Evolutionary conservation across 140 eudicot species (phyloP).

Genomic region (Bidens hawaiensis): DNA sequence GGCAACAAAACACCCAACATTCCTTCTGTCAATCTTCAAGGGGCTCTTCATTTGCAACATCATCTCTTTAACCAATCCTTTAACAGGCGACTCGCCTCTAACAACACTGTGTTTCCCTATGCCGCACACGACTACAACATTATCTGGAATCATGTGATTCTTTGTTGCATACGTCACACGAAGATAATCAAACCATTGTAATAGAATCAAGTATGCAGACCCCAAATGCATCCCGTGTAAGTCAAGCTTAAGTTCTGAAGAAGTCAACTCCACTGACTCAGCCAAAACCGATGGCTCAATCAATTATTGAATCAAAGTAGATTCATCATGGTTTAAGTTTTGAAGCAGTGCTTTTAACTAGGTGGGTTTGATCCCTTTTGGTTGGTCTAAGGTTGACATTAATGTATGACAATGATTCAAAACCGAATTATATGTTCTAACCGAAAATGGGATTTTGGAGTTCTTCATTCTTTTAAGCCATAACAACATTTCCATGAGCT

Average conservation of each 20-base stretch:
- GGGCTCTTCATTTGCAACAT: conserved; percentile 54
- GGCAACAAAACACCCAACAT: conserved; percentile 69
- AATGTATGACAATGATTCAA: conserved; percentile 62
- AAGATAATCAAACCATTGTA: conserved; percentile 68
- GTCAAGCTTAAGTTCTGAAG: conserved; percentile 66
- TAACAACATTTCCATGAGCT: conserved; percentile 46
- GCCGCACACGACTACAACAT: conserved; percentile 67
- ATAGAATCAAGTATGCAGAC: conserved; percentile 52
- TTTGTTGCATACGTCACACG: conserved; percentile 26
- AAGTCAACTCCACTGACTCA: conserved; percentile 47
- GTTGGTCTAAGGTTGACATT: conserved; percentile 41
- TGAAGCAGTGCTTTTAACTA: conserved; percentile 45
- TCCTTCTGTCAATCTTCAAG: conserved; percentile 62
- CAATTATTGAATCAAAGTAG: conserved; percentile 45
- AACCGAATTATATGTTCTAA: conserved; percentile 73
- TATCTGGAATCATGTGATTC: conserved; percentile 35
- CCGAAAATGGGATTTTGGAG: conserved; percentile 35
- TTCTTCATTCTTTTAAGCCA: conserved; percentile 64
- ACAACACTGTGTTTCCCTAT: conserved; percentile 63
- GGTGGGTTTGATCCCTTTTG: conserved; percentile 40
- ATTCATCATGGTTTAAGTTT: conserved; percentile 37
- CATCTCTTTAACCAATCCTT: conserved; percentile 56
- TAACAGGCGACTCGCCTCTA: conserved; percentile 68
- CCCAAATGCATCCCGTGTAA: conserved; percentile 88
- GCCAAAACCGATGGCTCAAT: conserved; percentile 43